Evolutionary conservation across 176 grass and related monocot species (phyloP).

Genomic region (Otatea glauca): DNA sequence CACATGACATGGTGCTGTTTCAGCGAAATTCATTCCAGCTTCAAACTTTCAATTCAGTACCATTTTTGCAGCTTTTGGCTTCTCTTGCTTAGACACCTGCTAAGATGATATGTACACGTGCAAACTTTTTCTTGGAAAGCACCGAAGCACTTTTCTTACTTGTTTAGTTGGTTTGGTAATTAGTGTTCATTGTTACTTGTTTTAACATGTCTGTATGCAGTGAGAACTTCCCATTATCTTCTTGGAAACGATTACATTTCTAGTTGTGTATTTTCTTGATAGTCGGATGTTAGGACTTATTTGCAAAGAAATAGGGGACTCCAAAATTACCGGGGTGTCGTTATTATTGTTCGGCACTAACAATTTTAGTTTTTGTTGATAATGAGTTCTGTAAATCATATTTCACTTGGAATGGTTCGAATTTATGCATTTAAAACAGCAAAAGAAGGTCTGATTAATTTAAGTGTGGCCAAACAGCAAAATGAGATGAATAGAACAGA

Average conservation of each 20-base stretch:
- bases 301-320: neutral
- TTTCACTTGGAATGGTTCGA: neutral
- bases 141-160: neutral
- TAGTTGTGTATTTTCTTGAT: neutral
- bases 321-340: neutral
- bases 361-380: neutral
- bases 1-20: neutral
- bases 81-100: conserved; percentile 17
- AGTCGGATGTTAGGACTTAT: neutral
- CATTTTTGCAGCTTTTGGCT: conserved; percentile 23
- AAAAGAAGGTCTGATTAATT: neutral
- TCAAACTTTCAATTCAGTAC: neutral
- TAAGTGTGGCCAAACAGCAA: neutral
- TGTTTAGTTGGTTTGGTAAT: conserved; percentile 17
- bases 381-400: neutral
- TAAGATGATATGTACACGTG: conserved; percentile 12
- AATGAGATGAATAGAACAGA: neutral
- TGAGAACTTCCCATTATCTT: neutral
- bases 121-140: too few species aligned
- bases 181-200: neutral
- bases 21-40: conserved; percentile 32
- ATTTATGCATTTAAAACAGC: neutral
- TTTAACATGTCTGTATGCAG: neutral
- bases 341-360: too few species aligned
- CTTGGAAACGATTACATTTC: neutral